A percentile compares a stretch with the other conserved stretches of the same genome.
phyloP scores from a whole-genome alignment of 1,284 basidiomycete species.

The Malassezia obtusa region DNA sequence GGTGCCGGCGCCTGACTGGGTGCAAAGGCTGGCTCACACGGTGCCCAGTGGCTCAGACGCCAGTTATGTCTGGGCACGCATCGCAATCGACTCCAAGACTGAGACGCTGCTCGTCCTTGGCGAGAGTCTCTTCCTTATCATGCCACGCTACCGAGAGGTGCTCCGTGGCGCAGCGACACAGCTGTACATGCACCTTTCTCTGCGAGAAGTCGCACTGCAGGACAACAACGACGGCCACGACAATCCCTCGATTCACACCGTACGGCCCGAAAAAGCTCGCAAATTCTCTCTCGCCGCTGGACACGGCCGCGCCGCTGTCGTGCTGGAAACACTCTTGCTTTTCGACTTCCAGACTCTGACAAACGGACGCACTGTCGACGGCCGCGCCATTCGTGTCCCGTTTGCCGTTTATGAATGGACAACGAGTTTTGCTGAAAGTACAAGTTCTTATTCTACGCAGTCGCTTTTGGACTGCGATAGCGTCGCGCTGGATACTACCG shows the following conservation, averaged over 20 bases:
- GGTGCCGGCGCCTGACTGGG: neutral
- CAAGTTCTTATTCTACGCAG: neutral
- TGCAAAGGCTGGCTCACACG: neutral
- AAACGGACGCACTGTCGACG: neutral
- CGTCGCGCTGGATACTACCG: constrained; percentile 13
- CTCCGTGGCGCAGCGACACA: constrained; percentile 15
- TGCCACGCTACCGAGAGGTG: constrained; percentile 24
- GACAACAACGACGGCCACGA: constrained; percentile 7
- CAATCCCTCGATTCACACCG: neutral
- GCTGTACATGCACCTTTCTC: constrained; percentile 5
- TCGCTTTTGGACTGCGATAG: neutral
- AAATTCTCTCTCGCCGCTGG: neutral
- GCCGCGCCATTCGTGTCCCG: neutral
- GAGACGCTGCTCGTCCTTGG: constrained; percentile 32
- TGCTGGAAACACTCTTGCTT: neutral
- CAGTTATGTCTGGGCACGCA: constrained; percentile 25
- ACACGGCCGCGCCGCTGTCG: constrained; percentile 4
- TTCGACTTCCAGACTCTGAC: neutral
- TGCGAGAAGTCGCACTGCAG: constrained; percentile 18
- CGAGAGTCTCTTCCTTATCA: constrained; percentile 23
- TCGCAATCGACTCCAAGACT: constrained; percentile 28
- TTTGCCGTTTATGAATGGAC: constrained; percentile 7
- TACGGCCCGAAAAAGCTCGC: too few species aligned
- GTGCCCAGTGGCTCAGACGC: too few species aligned
- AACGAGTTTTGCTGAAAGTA: neutral